A percentile compares a stretch with the other conserved stretches of the same genome.
These are phyloP conservation scores for Eutrema japonicum DNA, from an alignment of 345 rosid species.

Conservation along the genomic window DNA sequence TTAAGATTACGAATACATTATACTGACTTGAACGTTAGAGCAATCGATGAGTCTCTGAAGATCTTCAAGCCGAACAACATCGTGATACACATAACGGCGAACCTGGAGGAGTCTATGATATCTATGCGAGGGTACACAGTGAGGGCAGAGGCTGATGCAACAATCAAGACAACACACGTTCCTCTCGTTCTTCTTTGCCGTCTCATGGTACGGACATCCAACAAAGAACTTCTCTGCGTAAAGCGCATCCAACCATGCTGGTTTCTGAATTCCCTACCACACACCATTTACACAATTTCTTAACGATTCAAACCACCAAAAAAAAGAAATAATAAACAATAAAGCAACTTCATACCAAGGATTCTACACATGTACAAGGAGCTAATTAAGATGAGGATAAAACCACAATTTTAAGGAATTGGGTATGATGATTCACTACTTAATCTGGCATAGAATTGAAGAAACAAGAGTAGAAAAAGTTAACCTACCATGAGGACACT, in stretches of 20 bases:
- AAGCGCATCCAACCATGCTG: conserved; percentile 94
- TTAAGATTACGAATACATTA: not conserved
- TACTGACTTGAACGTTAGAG: conserved; percentile 82
- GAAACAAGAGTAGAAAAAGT: conserved; percentile 15
- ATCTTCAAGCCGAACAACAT: conserved; percentile 94
- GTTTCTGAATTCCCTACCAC: conserved; percentile 72
- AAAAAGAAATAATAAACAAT: not conserved
- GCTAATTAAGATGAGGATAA: not conserved
- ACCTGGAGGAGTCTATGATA: conserved; percentile 90
- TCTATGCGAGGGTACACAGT: conserved; percentile 85
- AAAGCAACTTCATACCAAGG: not conserved
- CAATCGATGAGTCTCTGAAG: conserved; percentile 90
- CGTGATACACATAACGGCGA: conserved; percentile 95
- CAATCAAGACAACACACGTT: conserved; percentile 93
- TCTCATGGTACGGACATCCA: conserved; percentile 75
- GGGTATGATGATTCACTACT: conserved; percentile 8
- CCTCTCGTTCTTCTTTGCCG: conserved; percentile 89
- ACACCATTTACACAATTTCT: not conserved
- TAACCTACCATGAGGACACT: conserved; percentile 60
- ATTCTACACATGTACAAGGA: not conserved
- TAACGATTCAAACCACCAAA: not conserved
- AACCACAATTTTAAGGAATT: conserved; percentile 10
- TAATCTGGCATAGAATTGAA: conserved; percentile 11
- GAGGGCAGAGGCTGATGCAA: conserved; percentile 91
- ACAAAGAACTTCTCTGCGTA: conserved; percentile 81